Evolutionary conservation across 441 rosid genomes (phyloP), one percentile per base, ranked within the genome.

Genomic region (Flueggea neowawraea): DNA sequence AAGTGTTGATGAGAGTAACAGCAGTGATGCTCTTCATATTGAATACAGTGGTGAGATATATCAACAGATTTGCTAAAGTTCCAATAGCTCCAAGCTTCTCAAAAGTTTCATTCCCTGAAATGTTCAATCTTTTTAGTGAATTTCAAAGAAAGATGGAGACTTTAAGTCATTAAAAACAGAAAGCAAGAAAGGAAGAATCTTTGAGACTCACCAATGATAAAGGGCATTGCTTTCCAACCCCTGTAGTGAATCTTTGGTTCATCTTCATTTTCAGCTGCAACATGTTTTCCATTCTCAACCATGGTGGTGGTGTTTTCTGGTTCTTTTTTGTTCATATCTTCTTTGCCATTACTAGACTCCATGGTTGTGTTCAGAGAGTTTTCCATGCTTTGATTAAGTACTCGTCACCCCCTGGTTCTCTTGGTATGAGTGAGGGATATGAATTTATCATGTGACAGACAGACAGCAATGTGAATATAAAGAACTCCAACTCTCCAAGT

Each of bases 81-180:
- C 88, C 85, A 31, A 78, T 72, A 7, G 85, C 81, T 54, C 85
- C 88, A 1, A 80, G 77, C 80, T 80, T 83, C 81, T 83, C 88
- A 48, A 83, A 83, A n/a, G 83, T 78, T 63, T 80, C 82, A 28
- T 83, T 83, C 61, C 88, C 88, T 80, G 73, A 5, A 54, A 64
- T 5, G 28, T 28, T 14, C 0, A 47, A 54, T 36, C 16, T 49
- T 10, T 60, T 39, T 3, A 33, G 43, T 31, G 52, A 6, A 33
- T 12, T 17, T 6, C 16, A 57, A 8, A 12, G 22, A 61, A 1
- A 61, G 12, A 47, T 7, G 6, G 28, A 1, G 28, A 22, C 12
- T 43, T 43, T 43, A 6, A 43, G 45, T 6, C 4, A 47, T 10
- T 17, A 10, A 13, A 58, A n/a, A 8, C 5, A 12, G 55, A 52